These are phyloP conservation scores for Podospora appendiculata DNA, from an alignment of 495 filamentous ascomycete genomes.

Conservation along the genomic window DNA sequence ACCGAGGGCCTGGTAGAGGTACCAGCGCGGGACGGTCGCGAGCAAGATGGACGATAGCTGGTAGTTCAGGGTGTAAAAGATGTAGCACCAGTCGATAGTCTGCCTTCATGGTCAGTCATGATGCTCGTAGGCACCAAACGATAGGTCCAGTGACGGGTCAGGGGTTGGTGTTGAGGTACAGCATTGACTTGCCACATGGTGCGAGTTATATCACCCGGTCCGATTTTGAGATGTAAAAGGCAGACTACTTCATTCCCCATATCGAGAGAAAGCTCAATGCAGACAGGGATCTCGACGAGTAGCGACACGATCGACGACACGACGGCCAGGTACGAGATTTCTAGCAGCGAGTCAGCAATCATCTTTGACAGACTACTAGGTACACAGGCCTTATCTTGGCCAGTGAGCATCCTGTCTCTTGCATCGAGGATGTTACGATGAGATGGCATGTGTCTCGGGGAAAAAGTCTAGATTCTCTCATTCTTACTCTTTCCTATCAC, in stretches of 20 bases:
- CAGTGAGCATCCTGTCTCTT: no score
- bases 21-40: slow-evolving; percentile 60
- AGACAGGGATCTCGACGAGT: slow-evolving; percentile 53
- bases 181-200: slow-evolving; percentile 51
- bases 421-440: no score
- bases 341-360: no score
- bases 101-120: slow-evolving; percentile 5
- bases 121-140: no score
- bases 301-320: slow-evolving; percentile 45
- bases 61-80: slow-evolving; percentile 61
- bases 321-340: slow-evolving; percentile 48
- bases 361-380: slow-evolving; percentile 26
- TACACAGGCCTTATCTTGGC: no score
- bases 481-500: no score
- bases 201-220: slow-evolving; percentile 49
- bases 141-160: no score
- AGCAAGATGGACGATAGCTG: slow-evolving; percentile 59
- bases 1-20: slow-evolving; percentile 55
- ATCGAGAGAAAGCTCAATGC: slow-evolving; percentile 54
- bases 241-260: slow-evolving; percentile 51
- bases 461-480: no score
- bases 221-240: slow-evolving; percentile 49
- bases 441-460: no score
- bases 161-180: no score
- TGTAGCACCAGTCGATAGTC: slow-evolving; percentile 67